Conservation (phyloP, 2,329 filamentous ascomycete genomes). For the Rosellinia necatrix region DNA sequence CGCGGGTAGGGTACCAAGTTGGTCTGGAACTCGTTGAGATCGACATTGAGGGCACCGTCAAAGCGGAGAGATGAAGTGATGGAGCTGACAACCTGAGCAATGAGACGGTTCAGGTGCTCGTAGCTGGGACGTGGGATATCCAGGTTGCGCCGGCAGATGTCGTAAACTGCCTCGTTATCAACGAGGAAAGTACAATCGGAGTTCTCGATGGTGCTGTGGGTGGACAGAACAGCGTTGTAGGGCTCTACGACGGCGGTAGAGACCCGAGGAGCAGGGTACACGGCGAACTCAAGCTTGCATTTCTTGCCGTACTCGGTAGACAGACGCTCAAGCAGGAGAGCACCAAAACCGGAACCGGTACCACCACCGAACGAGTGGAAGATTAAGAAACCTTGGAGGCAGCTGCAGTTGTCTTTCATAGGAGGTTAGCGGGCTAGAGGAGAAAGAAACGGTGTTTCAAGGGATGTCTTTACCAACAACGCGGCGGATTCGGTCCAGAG, state of each 20-base stretch:
- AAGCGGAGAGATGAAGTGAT: slow-evolving; percentile 75
- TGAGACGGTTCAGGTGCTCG: slow-evolving; percentile 74
- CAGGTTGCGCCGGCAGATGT: slow-evolving; percentile 74
- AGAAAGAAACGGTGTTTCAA: not conserved
- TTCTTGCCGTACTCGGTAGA: slow-evolving; percentile 78
- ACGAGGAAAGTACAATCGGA: slow-evolving; percentile 80
- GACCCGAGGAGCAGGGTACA: slow-evolving; percentile 72
- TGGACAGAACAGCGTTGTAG: slow-evolving; percentile 75
- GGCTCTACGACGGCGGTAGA: slow-evolving; percentile 74
- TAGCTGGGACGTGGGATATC: slow-evolving; percentile 71
- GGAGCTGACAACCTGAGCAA: slow-evolving; percentile 75
- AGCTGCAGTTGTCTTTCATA: slow-evolving; percentile 70
- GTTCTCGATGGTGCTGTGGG: slow-evolving; percentile 77
- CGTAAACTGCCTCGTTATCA: slow-evolving; percentile 76
- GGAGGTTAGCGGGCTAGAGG: slow-evolving; percentile 24
- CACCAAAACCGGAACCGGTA: slow-evolving; percentile 74
- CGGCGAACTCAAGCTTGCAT: slow-evolving; percentile 75
- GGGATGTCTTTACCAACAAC: slow-evolving; percentile 60
- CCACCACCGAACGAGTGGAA: slow-evolving; percentile 78
- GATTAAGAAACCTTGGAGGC: slow-evolving; percentile 73
- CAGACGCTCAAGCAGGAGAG: slow-evolving; percentile 72
- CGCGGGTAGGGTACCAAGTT: slow-evolving; percentile 75
- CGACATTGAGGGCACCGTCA: slow-evolving; percentile 73
- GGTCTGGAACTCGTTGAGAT: slow-evolving; percentile 79
- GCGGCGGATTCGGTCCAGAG: slow-evolving; percentile 72